Base-by-base conservation (phyloP, 129 eudicot species). In the Pittosporum tobira region DNA sequence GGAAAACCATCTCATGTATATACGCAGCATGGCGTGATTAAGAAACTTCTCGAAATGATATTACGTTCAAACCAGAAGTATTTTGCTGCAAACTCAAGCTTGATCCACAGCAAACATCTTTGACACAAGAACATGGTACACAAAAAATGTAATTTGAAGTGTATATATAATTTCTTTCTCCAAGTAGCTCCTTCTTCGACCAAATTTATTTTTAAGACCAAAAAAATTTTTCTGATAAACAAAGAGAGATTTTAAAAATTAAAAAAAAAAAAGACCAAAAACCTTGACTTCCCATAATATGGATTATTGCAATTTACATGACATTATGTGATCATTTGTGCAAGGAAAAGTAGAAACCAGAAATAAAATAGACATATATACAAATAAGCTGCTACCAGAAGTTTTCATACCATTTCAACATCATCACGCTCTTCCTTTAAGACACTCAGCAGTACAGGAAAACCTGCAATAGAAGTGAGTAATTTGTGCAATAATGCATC, bases 401-500 rank as follows among this genome's bases (percentile, higher is more conserved):
- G 70, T 23, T 49, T 62, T 70, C 79, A 59, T 51, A 91, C 98
- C 98, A 91, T 86, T 83, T 91, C 96, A 60, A 83, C 89, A 70
- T 91, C 96, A 27, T 91, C 98, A 8, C 90, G 94, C 48, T 87
- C 91, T 63, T 83, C 96, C 81, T 71, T 81, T 42, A 91, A 61
- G 69, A 91, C 96, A 52, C 83, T 75, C 70, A 87, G 38, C 20
- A 91, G 77, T 52, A 91, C 85, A 44, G 96, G 98, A 79, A 91
- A 83, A 51, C 98, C 98, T 91, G 78, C 63, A 63, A 57, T 15
- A 50, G 66, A 69, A 61, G 48, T 47, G 40, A 55, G 64, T 12
- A 25, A 44, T 37, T 50, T 20, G 43, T 3, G 51, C n/a, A n/a
- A n/a, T 54, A 23, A 69, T 18, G 57, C 31, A 49, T 26, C 29